Evolutionary conservation across 768 basidiomycete genomes (phyloP).

Genomic region (Boletus reticuloceps): DNA sequence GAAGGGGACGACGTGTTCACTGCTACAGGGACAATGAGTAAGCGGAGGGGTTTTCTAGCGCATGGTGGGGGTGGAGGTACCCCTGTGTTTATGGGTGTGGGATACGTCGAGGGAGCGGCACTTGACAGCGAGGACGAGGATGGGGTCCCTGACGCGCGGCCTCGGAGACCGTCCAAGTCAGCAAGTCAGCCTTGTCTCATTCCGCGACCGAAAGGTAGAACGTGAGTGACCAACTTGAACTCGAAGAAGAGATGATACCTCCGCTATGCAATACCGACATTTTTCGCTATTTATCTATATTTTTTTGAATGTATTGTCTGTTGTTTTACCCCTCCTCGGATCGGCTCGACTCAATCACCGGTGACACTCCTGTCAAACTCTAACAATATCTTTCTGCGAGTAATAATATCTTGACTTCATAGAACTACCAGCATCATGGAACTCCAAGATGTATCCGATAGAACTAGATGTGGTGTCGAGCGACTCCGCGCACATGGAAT

Average conservation of each 20-base stretch:
- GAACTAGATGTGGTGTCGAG: constrained; percentile 33
- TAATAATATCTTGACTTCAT: background rate
- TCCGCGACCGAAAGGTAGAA: constrained; percentile 22
- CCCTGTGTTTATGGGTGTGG: constrained; percentile 70
- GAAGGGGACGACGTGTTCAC: constrained; percentile 49
- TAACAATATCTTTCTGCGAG: no score
- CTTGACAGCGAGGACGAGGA: constrained; percentile 23
- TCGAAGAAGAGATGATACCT: constrained; percentile 7
- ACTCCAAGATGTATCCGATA: constrained; percentile 12
- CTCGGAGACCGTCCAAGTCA: constrained; percentile 7
- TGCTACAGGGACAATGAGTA: constrained; percentile 55
- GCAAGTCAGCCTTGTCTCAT: constrained; percentile 19
- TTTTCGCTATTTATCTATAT: constrained; percentile 25
- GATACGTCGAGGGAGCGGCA: constrained; percentile 58
- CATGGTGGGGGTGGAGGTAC: constrained; percentile 72
- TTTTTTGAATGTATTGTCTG: constrained; percentile 13
- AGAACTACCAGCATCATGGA: constrained; percentile 5
- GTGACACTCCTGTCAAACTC: no score
- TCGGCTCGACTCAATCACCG: no score
- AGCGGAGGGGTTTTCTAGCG: constrained; percentile 60
- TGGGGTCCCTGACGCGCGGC: background rate
- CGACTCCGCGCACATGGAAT: constrained; percentile 34
- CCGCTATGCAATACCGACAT: background rate
- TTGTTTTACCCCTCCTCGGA: background rate
- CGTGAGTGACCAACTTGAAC: constrained; percentile 5